These are phyloP conservation scores for Jatropha curcas DNA, from an alignment of 345 rosid species.

Conservation along the genomic window DNA sequence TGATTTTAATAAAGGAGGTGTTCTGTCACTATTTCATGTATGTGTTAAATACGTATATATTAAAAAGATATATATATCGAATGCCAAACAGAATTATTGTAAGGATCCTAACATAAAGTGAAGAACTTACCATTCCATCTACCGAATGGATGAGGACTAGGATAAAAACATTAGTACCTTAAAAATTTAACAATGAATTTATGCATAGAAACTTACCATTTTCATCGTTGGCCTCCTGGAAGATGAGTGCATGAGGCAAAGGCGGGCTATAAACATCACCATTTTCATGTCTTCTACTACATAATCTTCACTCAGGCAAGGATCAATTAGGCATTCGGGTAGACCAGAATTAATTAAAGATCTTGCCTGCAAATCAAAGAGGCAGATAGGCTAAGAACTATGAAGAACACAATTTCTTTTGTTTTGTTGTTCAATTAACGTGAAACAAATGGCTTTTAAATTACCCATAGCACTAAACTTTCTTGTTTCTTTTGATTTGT, in stretches of 20 bases:
- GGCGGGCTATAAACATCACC: conserved; percentile 32
- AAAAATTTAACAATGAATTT: no score
- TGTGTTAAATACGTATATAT: no score
- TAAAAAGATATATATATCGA: no score
- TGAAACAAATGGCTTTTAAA: not conserved
- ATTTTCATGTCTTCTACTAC: conserved; percentile 39
- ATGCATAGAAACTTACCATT: conserved; percentile 23
- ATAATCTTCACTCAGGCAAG: conserved; percentile 31
- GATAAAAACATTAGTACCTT: no score
- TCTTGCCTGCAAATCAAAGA: conserved; percentile 34
- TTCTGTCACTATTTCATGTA: no score
- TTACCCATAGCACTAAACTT: conserved; percentile 48
- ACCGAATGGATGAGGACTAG: no score
- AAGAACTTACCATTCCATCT: no score
- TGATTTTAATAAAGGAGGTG: no score
- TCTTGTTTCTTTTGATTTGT: conserved; percentile 29
- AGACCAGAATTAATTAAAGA: conserved; percentile 30
- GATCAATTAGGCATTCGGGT: conserved; percentile 34
- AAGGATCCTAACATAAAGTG: no score
- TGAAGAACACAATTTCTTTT: not conserved
- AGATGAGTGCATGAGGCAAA: conserved; percentile 38
- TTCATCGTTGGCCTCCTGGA: conserved; percentile 42
- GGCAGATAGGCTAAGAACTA: not conserved
- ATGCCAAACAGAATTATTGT: no score
- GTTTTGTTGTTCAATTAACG: no score